Base-by-base conservation (phyloP, 2,329 filamentous ascomycete genomes). In the Tothia fuscella region DNA sequence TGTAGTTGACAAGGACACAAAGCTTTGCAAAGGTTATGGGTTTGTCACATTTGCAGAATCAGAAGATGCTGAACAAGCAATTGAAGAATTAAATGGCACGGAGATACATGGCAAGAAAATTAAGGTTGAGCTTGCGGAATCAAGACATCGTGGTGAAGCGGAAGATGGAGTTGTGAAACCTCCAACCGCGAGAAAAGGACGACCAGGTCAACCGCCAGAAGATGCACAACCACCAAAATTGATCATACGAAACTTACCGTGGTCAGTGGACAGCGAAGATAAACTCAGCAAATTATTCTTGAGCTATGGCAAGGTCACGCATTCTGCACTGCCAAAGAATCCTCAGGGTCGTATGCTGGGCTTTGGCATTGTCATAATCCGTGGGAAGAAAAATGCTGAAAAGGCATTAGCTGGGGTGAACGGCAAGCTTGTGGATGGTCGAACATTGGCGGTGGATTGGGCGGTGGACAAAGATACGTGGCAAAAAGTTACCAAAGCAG, bases 41-140 rank as follows among this genome's bases (percentile, higher is more conserved):
- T 98, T 98, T 62, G 89, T 98, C 44, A 96, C 91, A 2, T 91
- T 98, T 54, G 85, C 88, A 52, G 91, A 98, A 57, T 75, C 82
- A 22, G 88, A 95, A 50, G 91, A 98, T 66, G 88, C 89, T 10
- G 68, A 79, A 49, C 74, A 80, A 48, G 93, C 91, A 14, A 74
- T 83, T 56, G 74, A 80, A 44, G 82, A 93, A 58, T 75, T 95
- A 55, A 77, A 94, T 60, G 83, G 84, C 47, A 71, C 81, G 34
- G 65, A 76, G 20, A 75, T 94, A 51, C 76, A 87, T 38, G 89
- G 88, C 16, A 78, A 81, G 52, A 84, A 82, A 49, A 78, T 98
- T 53, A 79, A 78, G 45, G 75, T 96, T 41, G 91, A 98, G 51
- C 70, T 93, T 56, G 91, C 91, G 26, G 82, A 95, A 61, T 78